Percentiles rank a stretch among this genome's conserved stretches.
phyloP scores from a whole-genome alignment of 805 yeast species.

The Saturnispora sekii region DNA sequence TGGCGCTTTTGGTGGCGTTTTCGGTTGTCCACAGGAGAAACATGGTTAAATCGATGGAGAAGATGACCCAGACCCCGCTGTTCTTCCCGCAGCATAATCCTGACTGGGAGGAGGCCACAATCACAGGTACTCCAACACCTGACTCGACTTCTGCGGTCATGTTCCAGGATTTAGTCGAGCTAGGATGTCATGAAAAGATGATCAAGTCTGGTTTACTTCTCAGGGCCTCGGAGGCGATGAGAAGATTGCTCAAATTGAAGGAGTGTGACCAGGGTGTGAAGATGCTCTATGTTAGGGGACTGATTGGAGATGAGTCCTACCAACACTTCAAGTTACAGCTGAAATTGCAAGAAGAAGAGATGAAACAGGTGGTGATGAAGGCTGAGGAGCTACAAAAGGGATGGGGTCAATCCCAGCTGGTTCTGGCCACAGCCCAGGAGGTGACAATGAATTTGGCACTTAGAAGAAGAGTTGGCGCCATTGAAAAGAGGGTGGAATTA shows the following conservation, averaged over 20 bases:
- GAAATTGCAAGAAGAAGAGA: conserved; percentile 72
- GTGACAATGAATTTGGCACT: conserved; percentile 88
- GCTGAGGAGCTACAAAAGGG: conserved; percentile 66
- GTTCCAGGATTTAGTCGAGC: conserved; percentile 25
- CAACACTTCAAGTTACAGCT: conserved; percentile 70
- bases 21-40: conserved; percentile 50
- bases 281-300: conserved; percentile 73
- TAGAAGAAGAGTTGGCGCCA: conserved; percentile 54
- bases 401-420: conserved; percentile 53
- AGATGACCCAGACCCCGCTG: conserved; percentile 9
- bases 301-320: conserved; percentile 83
- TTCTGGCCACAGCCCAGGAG: conserved; percentile 77
- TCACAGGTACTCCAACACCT: conserved; percentile 8
- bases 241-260: conserved; percentile 72
- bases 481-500: conserved; percentile 34
- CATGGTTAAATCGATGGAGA: conserved; percentile 7
- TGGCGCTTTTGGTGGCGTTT: conserved; percentile 59
- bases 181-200: conserved; percentile 58
- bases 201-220: conserved; percentile 40
- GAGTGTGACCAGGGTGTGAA: conserved; percentile 66
- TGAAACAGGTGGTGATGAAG: conserved; percentile 65
- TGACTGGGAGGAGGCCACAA: not conserved
- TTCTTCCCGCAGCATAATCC: conserved; percentile 8
- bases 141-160: conserved; percentile 13
- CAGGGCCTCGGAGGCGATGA: conserved; percentile 75